Evolutionary conservation across 352 stramenopile species (phyloP).

Genomic region (Pythium volutum): DNA sequence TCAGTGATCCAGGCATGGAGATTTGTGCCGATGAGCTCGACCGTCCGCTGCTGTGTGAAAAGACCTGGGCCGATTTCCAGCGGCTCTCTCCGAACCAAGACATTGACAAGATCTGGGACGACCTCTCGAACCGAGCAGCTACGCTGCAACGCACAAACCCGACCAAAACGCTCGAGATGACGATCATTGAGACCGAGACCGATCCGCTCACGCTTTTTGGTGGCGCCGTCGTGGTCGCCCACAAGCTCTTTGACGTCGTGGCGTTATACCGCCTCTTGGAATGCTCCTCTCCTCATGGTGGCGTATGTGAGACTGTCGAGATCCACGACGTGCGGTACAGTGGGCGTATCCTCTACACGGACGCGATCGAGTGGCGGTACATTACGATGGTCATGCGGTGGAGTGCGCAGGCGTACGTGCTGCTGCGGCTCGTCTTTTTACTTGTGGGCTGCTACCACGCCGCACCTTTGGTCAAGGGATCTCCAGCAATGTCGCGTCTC

Average conservation of each 20-base stretch:
- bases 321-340: conserved; percentile 27
- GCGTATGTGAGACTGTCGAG: neutral
- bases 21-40: conserved; percentile 29
- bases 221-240: conserved; percentile 23
- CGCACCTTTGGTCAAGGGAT: conserved; percentile 5
- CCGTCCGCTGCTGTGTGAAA: conserved; percentile 28
- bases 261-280: conserved; percentile 17
- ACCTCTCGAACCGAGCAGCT: conserved; percentile 23
- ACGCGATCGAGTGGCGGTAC: conserved; percentile 29
- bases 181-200: conserved; percentile 27
- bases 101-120: conserved; percentile 32
- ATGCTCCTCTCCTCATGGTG: neutral
- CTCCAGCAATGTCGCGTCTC: neutral
- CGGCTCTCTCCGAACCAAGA: conserved; percentile 12
- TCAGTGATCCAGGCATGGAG: conserved; percentile 19
- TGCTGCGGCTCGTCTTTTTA: conserved; percentile 23
- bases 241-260: conserved; percentile 28
- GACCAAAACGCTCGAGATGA: conserved; percentile 24
- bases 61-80: conserved; percentile 30
- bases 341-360: conserved; percentile 25
- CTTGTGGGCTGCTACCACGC: conserved; percentile 22
- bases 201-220: conserved; percentile 28
- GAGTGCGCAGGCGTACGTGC: conserved; percentile 20
- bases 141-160: conserved; percentile 17
- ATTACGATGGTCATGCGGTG: conserved; percentile 26